phyloP scores from a whole-genome alignment of 2,329 filamentous ascomycete genomes.

The Teratosphaeria pseudoeucalypti region DNA sequence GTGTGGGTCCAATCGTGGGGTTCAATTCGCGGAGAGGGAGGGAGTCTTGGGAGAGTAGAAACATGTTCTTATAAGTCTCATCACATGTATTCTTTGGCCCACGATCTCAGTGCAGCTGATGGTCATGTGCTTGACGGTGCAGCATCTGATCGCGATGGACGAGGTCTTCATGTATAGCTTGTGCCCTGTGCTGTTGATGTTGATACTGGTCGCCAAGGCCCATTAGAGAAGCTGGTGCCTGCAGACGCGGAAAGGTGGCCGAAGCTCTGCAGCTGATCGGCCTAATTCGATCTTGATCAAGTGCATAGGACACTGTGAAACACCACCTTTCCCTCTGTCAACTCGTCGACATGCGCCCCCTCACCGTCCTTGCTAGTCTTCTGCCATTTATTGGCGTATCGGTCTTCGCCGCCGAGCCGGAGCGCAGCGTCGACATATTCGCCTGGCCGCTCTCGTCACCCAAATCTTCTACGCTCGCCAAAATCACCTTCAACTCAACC shows the following conservation, averaged over 20 bases:
- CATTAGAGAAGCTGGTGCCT: too few relatives aligned
- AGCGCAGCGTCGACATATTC: conserved; percentile 24
- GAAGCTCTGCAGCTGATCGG: neutral
- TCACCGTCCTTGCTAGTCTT: conserved; percentile 26
- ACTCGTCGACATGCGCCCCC: conserved; percentile 26
- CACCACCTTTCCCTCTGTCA: neutral
- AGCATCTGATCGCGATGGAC: neutral
- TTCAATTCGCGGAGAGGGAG: neutral
- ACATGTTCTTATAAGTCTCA: neutral
- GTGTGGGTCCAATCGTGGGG: neutral
- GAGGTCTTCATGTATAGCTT: too few relatives aligned
- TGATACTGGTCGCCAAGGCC: too few relatives aligned
- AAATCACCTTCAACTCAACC: conserved; percentile 33
- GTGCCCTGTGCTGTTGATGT: too few relatives aligned
- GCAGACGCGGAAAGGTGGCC: neutral
- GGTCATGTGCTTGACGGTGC: neutral
- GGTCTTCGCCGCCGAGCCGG: conserved; percentile 13
- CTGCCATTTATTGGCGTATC: conserved; percentile 26
- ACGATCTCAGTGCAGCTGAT: neutral
- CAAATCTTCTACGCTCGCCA: conserved; percentile 31
- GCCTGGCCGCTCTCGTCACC: conserved; percentile 26
- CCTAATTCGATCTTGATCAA: neutral
- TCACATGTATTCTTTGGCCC: neutral
- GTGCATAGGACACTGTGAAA: neutral
- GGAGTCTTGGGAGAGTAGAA: neutral